Percentiles rank a stretch among this genome's conserved stretches.
phyloP scores from a whole-genome alignment of 352 stramenopile species.

The Pythium utonaiense region DNA sequence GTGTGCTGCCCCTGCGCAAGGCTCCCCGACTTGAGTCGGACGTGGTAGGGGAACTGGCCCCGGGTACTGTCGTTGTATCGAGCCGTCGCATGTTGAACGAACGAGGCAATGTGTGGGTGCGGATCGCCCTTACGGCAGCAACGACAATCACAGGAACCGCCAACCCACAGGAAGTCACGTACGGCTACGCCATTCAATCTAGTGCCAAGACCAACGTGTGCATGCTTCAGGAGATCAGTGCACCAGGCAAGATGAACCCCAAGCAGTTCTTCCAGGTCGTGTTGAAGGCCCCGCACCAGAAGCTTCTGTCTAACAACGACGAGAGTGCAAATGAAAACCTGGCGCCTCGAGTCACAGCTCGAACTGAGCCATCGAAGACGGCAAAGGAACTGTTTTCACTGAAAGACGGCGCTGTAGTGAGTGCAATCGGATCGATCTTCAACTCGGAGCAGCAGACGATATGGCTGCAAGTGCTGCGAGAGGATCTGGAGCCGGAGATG shows the following conservation, averaged over 20 bases:
- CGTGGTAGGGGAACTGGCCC: slow-evolving; percentile 50
- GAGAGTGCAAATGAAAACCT: neutral
- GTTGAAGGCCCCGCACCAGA: neutral
- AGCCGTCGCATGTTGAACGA: slow-evolving; percentile 49
- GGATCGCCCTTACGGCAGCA: slow-evolving; percentile 32
- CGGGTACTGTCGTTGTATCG: slow-evolving; percentile 52
- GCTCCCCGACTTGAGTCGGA: slow-evolving; percentile 42
- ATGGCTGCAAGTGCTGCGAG: slow-evolving; percentile 62
- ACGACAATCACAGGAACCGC: neutral
- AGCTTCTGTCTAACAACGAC: neutral
- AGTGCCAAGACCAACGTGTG: slow-evolving; percentile 75
- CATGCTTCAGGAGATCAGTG: slow-evolving; percentile 68
- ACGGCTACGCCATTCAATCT: slow-evolving; percentile 71
- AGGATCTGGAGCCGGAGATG: slow-evolving; percentile 48
- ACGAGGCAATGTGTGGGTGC: slow-evolving; percentile 64
- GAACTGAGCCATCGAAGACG: slow-evolving; percentile 31
- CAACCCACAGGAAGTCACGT: slow-evolving; percentile 42
- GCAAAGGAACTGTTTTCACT: slow-evolving; percentile 54
- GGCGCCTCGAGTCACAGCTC: slow-evolving; percentile 25
- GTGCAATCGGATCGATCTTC: slow-evolving; percentile 47
- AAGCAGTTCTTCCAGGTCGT: slow-evolving; percentile 55
- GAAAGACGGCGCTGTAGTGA: slow-evolving; percentile 47
- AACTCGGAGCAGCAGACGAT: slow-evolving; percentile 44
- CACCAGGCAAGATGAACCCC: slow-evolving; percentile 52
- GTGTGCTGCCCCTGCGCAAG: slow-evolving; percentile 49